Conservation (phyloP, 2,329 filamentous ascomycete species). For the Rhynchosporium agropyri region DNA sequence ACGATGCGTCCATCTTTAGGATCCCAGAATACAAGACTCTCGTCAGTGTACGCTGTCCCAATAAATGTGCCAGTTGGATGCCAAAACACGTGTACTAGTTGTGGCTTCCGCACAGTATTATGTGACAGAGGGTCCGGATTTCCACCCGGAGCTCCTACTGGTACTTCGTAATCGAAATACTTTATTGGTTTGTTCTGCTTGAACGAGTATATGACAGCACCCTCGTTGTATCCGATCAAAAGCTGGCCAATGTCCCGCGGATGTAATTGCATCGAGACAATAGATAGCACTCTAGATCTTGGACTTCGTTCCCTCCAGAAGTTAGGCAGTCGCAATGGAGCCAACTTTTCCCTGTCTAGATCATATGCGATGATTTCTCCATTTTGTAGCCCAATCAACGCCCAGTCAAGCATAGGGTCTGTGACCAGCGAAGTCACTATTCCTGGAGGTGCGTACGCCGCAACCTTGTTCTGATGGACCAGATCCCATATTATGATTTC, state of each 20-base stretch:
- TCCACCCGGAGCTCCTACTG: slow-evolving; percentile 77
- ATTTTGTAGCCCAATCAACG: slow-evolving; percentile 78
- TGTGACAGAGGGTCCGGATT: slow-evolving; percentile 63
- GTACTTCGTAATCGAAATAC: slow-evolving; percentile 82
- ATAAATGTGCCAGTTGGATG: slow-evolving; percentile 72
- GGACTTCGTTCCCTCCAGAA: slow-evolving; percentile 79
- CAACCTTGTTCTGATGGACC: slow-evolving; percentile 65
- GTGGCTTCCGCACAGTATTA: slow-evolving; percentile 68
- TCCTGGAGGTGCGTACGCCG: slow-evolving; percentile 75
- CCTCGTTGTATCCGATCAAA: slow-evolving; percentile 86
- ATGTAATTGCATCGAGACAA: slow-evolving; percentile 83
- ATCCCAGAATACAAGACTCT: slow-evolving; percentile 93
- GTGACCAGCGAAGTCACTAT: slow-evolving; percentile 73
- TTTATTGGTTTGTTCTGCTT: slow-evolving; percentile 81
- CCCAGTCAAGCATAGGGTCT: slow-evolving; percentile 93
- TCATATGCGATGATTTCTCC: slow-evolving; percentile 94
- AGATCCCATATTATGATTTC: slow-evolving; percentile 85
- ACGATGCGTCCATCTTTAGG: slow-evolving; percentile 83
- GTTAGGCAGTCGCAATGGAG: slow-evolving; percentile 82
- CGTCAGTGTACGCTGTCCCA: slow-evolving; percentile 55
- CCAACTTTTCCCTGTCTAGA: slow-evolving; percentile 76
- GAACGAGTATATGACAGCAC: slow-evolving; percentile 89
- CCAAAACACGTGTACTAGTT: slow-evolving; percentile 83
- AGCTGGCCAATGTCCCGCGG: slow-evolving; percentile 91
- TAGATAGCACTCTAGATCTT: slow-evolving; percentile 61